A percentile compares a stretch with the other conserved stretches of the same genome.
Evolutionary conservation across 768 basidiomycete genomes (phyloP).

Genomic region (Lepiota brunneoincarnata): DNA sequence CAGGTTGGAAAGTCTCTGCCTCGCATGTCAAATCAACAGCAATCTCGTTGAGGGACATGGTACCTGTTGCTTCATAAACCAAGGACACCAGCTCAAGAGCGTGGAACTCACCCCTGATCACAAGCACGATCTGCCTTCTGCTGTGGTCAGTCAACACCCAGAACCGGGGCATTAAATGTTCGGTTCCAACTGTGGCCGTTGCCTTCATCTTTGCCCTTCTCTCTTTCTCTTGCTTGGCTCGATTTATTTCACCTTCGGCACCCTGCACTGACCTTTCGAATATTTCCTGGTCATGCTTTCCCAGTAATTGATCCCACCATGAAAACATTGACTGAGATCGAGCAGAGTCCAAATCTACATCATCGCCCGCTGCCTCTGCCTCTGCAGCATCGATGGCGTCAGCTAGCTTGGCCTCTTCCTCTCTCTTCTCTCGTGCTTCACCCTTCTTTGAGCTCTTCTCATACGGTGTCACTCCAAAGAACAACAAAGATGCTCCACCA

Average conservation of each 20-base stretch:
- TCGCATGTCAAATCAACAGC: conserved; percentile 86
- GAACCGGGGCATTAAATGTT: conserved; percentile 76
- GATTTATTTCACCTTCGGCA: conserved; percentile 16
- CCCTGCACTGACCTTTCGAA: conserved; percentile 60
- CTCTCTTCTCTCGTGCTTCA: conserved; percentile 35
- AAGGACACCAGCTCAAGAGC: conserved; percentile 9
- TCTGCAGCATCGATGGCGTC: conserved; percentile 71
- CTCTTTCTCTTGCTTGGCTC: conserved; percentile 27
- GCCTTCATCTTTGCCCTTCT: conserved; percentile 43
- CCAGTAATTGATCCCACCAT: conserved; percentile 83
- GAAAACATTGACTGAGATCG: conserved; percentile 48
- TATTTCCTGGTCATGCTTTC: conserved; percentile 80
- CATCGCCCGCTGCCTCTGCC: conserved; percentile 53
- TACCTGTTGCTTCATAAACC: conserved; percentile 35
- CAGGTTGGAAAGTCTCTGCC: conserved; percentile 62
- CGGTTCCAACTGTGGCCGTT: conserved; percentile 60
- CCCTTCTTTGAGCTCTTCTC: neutral
- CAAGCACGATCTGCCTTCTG: conserved; percentile 71
- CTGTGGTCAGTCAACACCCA: conserved; percentile 86
- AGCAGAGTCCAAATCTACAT: conserved; percentile 43
- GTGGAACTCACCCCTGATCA: conserved; percentile 50
- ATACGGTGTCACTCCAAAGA: conserved; percentile 66
- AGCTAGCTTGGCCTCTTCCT: conserved; percentile 62
- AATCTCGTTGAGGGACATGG: conserved; percentile 85
- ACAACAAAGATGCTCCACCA: conserved; percentile 76